These are phyloP conservation scores for Protea cynaroides DNA, from an alignment of 164 flowering plant species.

Conservation along the genomic window DNA sequence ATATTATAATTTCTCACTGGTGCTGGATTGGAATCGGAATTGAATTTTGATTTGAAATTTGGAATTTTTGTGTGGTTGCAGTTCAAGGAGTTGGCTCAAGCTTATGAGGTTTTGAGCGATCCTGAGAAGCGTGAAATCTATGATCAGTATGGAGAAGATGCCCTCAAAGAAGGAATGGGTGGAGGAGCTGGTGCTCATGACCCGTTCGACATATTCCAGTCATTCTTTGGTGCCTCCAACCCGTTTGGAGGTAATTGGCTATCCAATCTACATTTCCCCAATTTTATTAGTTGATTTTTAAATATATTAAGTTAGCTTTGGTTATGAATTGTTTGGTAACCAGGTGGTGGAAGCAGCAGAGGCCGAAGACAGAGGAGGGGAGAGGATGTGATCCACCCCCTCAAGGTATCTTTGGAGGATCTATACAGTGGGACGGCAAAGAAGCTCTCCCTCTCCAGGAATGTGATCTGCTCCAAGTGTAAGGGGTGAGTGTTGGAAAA, in stretches of 20 bases:
- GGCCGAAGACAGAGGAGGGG: slow-evolving; percentile 2
- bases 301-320: neutral
- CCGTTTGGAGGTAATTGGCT: slow-evolving; percentile 6
- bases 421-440: slow-evolving; percentile 19
- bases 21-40: neutral
- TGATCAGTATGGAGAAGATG: slow-evolving; percentile 13
- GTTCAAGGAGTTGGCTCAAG: slow-evolving; percentile 11
- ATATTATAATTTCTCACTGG: neutral
- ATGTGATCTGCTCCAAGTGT: slow-evolving; percentile 18
- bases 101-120: slow-evolving; percentile 11
- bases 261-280: neutral
- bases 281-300: neutral
- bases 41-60: too few relatives aligned
- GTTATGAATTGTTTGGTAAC: neutral
- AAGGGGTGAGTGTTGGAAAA: slow-evolving; percentile 2
- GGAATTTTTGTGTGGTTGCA: neutral
- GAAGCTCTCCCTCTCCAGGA: slow-evolving; percentile 21
- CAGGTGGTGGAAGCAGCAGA: slow-evolving; percentile 1
- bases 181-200: slow-evolving; percentile 11
- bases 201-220: slow-evolving; percentile 12
- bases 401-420: slow-evolving; percentile 18
- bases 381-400: slow-evolving; percentile 7
- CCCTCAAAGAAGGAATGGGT: slow-evolving; percentile 11
- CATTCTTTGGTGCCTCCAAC: slow-evolving; percentile 9
- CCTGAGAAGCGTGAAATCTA: slow-evolving; percentile 12